Percentiles rank a stretch among this genome's conserved stretches.
These are phyloP conservation scores for Thraustochytrium sp. DNA, from an alignment of 352 stramenopile genomes.

Conservation along the genomic window DNA sequence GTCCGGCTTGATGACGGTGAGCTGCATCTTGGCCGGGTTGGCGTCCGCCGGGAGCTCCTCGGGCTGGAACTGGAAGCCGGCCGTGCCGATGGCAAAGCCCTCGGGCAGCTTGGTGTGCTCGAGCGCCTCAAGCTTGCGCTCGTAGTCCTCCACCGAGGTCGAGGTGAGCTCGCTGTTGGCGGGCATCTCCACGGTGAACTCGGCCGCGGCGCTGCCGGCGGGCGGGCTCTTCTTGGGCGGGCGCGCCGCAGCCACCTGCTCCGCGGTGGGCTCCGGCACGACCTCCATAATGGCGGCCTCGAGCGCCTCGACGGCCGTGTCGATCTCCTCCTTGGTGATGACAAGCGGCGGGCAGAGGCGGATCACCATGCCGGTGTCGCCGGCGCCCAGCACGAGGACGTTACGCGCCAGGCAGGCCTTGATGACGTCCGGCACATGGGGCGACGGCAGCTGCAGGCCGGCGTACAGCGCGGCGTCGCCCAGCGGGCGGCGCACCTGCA, in stretches of 20 bases:
- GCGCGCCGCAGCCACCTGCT: neutral
- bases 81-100: conserved; percentile 73
- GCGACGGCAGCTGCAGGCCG: conserved; percentile 66
- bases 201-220: neutral
- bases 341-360: conserved; percentile 71
- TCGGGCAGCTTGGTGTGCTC: conserved; percentile 58
- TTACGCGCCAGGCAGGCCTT: conserved; percentile 64
- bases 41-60: conserved; percentile 67
- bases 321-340: conserved; percentile 70
- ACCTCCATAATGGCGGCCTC: conserved; percentile 51
- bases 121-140: neutral
- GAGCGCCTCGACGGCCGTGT: conserved; percentile 63
- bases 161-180: neutral
- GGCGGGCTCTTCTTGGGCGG: neutral
- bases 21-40: conserved; percentile 59
- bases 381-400: conserved; percentile 70
- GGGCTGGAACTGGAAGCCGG: conserved; percentile 70
- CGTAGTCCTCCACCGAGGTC: conserved; percentile 5
- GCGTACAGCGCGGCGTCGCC: conserved; percentile 65
- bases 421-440: conserved; percentile 61
- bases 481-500: conserved; percentile 22
- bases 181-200: conserved; percentile 20
- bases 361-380: conserved; percentile 59
- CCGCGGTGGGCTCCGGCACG: neutral
- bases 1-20: conserved; percentile 74